Base-by-base conservation (phyloP, 352 stramenopile genomes). In the Aphanomyces invadans region DNA sequence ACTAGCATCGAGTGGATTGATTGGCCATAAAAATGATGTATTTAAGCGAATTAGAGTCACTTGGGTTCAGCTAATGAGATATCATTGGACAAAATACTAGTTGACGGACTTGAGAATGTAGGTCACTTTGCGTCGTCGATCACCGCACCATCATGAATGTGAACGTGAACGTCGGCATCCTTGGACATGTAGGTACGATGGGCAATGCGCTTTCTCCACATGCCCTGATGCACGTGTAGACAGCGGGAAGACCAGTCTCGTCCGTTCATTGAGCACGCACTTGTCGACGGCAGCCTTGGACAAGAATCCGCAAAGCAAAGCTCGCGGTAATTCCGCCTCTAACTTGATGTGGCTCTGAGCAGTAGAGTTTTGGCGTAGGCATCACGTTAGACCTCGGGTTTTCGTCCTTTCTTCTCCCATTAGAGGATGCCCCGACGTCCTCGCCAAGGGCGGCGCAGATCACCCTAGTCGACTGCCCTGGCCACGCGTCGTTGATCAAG, bases 371-470 rank as follows among this genome's bases (percentile, higher is more conserved):
- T 26, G 21, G 19, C 10, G 19, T 21, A 63, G 91, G 97, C 51
- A 99, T 99, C 68, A 99, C 97, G 55, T 75, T 99, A 31, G 97
- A 99, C 76, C 78, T 99, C 42, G 97, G 97, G 9, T 99, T 99
- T 82, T 98, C 90, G 29, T 87, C 94, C 45, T 98, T 99, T 74
- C 82, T 80, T 4, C 71, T 98, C 33, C 65, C 83, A 4, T 32
- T 65, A 38, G 10, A 19, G 4, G 48, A 63, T 1, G 10, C 9
- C 25, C 63, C 56, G 5, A 69, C 61, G 32, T 62, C 60, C 36
- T 69, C 77, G 63, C n/a, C n/a, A n/a, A 74, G 75, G 53, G 62
- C 75, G 23, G 66, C 98, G 5, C 96, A 99, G 73, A 89, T 98
- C 65, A 99, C 96, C 23, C 72, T 98, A 11, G 91, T 97, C 11